Evolutionary conservation across 352 stramenopile species (phyloP), one percentile per base, ranked within the genome.

Genomic region (Phytopythium mirpurense): DNA sequence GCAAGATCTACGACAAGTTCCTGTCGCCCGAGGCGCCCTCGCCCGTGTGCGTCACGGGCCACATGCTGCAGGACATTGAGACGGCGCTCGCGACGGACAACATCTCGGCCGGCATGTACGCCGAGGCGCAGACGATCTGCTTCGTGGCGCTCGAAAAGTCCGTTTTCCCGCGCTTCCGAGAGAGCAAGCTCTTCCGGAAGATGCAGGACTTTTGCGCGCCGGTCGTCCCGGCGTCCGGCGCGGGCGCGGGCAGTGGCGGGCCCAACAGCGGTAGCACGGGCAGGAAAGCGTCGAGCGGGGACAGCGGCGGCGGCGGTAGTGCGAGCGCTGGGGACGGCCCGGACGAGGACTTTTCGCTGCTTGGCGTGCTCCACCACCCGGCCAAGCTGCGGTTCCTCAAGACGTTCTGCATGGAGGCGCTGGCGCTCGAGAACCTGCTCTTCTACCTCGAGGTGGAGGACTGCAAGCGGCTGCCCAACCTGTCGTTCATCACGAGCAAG

Each of bases 1-100:
- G 67, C 34, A 90, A 93, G 51, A 90, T 93, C 61, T 93, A 93
- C 65, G 78, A 93, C 68, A 93, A 93, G 59, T 93, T 93, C 43
- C 50, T 93, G 9, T 89, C 79, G 0, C 77, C 78, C 0, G 73
- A 88, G 9, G 82, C 82, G 5, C 67, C 61, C 15, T 88, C 76
- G 11, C 82, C 82, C 4, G 80, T 93, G 52, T 93, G 82, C 37
- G 80, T 93, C 4, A 90, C 79, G 0, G 63, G 57, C 7, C 64
- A 68, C 15, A 90, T 93, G 79, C 70, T 88, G 16, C 46, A 56
- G 6, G 79, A 86, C 1, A 90, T 93, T n/a, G 67, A 89, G 50
- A 57, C 69, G 3, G 63, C 72, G 27, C 62, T 88, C 4, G 73
- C 88, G 48, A 57, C 59, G 29, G 74, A 89, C 37, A 89, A 81